phyloP scores from a whole-genome alignment of 192 early-diverging fungal species.

The Linnemannia schmuckeri region DNA sequence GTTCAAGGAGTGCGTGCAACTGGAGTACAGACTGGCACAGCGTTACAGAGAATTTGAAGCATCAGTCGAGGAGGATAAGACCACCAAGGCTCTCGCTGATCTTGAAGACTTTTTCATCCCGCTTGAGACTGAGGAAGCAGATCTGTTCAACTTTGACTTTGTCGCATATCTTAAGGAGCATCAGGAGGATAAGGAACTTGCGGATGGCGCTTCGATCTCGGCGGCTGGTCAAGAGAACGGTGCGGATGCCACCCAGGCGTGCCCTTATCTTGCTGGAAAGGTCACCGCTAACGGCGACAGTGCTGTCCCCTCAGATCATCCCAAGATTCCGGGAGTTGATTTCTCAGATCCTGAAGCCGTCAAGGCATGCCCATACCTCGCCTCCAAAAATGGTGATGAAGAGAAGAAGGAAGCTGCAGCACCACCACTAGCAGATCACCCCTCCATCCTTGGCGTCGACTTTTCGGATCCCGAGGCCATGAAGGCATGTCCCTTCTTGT shows the following conservation, averaged over 20 bases:
- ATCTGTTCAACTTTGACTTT: slow-evolving; percentile 37
- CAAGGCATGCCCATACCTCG: slow-evolving; percentile 45
- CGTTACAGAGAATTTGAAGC: slow-evolving; percentile 17
- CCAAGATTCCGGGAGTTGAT: slow-evolving; percentile 38
- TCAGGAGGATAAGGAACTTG: slow-evolving; percentile 15
- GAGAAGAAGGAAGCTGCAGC: background rate
- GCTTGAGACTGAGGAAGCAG: slow-evolving; percentile 18
- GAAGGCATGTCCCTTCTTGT: slow-evolving; percentile 33
- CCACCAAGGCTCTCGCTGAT: background rate
- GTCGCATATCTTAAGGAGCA: slow-evolving; percentile 23
- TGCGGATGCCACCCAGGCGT: slow-evolving; percentile 16
- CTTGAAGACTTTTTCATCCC: slow-evolving; percentile 31
- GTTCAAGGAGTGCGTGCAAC: slow-evolving; percentile 21
- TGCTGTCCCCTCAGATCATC: slow-evolving; percentile 40
- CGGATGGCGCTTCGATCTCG: background rate
- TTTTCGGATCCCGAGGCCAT: slow-evolving; percentile 30
- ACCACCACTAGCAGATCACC: slow-evolving; percentile 11
- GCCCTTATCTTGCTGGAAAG: slow-evolving; percentile 23
- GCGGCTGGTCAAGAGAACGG: background rate
- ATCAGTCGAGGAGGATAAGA: background rate
- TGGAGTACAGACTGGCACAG: slow-evolving; percentile 31
- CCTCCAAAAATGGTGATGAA: slow-evolving; percentile 5
- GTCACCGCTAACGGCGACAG: background rate
- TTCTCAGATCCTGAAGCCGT: slow-evolving; percentile 37
- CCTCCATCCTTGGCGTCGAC: slow-evolving; percentile 27